Conservation (phyloP, 345 rosid genomes). For the Excoecaria cochinchinensis region DNA sequence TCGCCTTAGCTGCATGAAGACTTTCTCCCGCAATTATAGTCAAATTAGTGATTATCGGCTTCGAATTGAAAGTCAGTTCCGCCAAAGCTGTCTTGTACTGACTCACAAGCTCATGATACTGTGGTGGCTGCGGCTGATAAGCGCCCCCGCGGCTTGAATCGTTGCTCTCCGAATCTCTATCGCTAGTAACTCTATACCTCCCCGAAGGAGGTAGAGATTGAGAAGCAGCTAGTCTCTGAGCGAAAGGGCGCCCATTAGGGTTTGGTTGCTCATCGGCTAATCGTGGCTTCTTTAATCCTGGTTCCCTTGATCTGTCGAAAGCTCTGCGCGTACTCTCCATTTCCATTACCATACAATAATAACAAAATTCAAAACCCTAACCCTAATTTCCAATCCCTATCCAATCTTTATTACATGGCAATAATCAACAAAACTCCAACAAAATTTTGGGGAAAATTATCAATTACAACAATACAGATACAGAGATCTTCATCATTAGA, state of each 20-base stretch:
- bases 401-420: slow-evolving; percentile 9
- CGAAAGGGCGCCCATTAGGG: slow-evolving; percentile 40
- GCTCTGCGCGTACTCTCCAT: slow-evolving; percentile 85
- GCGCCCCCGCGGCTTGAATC: slow-evolving; percentile 51
- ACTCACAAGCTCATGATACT: slow-evolving; percentile 80
- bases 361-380: slow-evolving; percentile 11
- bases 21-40: slow-evolving; percentile 97
- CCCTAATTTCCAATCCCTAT: slow-evolving; percentile 23
- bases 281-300: slow-evolving; percentile 65
- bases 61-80: slow-evolving; percentile 95
- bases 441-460: background rate
- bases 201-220: slow-evolving; percentile 25
- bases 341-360: slow-evolving; percentile 27
- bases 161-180: slow-evolving; percentile 47
- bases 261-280: slow-evolving; percentile 48
- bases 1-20: slow-evolving; percentile 76
- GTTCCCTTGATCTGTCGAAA: slow-evolving; percentile 84
- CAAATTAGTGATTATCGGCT: slow-evolving; percentile 93
- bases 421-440: background rate
- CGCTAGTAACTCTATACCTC: slow-evolving; percentile 24
- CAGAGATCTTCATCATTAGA: background rate
- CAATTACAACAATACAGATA: background rate
- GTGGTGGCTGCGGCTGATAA: slow-evolving; percentile 83
- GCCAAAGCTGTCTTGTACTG: slow-evolving; percentile 85
- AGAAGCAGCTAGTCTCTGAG: slow-evolving; percentile 39